A percentile compares a stretch with the other conserved stretches of the same genome.
Evolutionary conservation across 495 filamentous ascomycete genomes (phyloP).

Genomic region (Extremus antarcticus): DNA sequence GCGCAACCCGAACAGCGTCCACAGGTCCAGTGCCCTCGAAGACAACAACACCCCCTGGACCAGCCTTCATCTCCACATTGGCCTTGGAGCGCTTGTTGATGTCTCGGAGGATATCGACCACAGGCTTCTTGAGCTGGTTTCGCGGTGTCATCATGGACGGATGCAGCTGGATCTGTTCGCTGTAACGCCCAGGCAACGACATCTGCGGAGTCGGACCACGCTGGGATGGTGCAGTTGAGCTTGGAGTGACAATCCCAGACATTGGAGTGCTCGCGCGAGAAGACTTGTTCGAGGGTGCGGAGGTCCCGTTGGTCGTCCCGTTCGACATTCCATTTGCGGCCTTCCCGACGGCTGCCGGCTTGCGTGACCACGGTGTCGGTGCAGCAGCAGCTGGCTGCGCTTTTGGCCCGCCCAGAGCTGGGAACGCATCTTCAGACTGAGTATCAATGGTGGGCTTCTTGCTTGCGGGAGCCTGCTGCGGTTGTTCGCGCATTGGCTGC

Average conservation of each 20-base stretch:
- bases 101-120: conserved; percentile 71
- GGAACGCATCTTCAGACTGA: conserved; percentile 80
- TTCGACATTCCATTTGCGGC: conserved; percentile 47
- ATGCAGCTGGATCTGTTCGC: conserved; percentile 59
- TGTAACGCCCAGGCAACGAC: conserved; percentile 65
- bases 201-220: conserved; percentile 35
- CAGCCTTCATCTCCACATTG: conserved; percentile 57
- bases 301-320: conserved; percentile 36
- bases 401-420: conserved; percentile 66
- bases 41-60: conserved; percentile 54
- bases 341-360: conserved; percentile 45
- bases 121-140: conserved; percentile 66
- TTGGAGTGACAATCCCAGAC: conserved; percentile 47
- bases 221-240: conserved; percentile 32
- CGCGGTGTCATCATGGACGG: conserved; percentile 61
- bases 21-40: conserved; percentile 73
- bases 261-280: conserved; percentile 48
- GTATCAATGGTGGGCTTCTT: conserved; percentile 53
- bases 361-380: conserved; percentile 60
- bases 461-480: conserved; percentile 12
- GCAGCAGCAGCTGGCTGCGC: conserved; percentile 43
- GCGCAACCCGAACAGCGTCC: conserved; percentile 65
- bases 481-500: conserved; percentile 40
- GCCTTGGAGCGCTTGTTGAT: conserved; percentile 83
- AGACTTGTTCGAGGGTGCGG: conserved; percentile 30